phyloP scores from a whole-genome alignment of 768 basidiomycete species.

The Boletus edulis region DNA sequence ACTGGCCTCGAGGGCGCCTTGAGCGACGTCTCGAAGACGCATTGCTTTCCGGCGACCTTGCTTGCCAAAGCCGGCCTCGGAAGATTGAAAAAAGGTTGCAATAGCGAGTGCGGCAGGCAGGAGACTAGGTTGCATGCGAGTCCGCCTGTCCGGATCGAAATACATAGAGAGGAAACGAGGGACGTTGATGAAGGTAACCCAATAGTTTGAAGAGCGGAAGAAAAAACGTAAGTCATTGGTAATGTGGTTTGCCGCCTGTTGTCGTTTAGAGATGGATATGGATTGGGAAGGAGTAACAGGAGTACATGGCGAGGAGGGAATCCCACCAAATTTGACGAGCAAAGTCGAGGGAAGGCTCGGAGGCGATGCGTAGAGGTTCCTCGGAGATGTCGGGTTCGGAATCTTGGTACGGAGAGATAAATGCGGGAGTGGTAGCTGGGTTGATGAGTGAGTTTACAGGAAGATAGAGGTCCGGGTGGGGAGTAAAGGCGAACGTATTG shows the following conservation, averaged over 20 bases:
- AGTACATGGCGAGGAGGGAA: slow-evolving; percentile 57
- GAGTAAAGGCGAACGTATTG: slow-evolving; percentile 2
- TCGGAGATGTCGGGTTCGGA: slow-evolving; percentile 13
- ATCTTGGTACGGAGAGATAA: slow-evolving; percentile 13
- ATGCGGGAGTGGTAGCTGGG: background rate
- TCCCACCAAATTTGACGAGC: slow-evolving; percentile 81
- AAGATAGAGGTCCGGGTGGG: slow-evolving; percentile 1
- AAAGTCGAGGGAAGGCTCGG: slow-evolving; percentile 65
- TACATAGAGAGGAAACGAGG: slow-evolving; percentile 64
- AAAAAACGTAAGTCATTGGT: slow-evolving; percentile 60
- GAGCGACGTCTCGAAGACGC: slow-evolving; percentile 63
- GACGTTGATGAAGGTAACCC: slow-evolving; percentile 73
- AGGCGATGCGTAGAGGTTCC: slow-evolving; percentile 30
- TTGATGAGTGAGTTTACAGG: background rate
- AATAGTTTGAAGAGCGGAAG: slow-evolving; percentile 63
- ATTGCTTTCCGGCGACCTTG: slow-evolving; percentile 56
- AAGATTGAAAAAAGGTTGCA: slow-evolving; percentile 69
- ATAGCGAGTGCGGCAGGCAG: slow-evolving; percentile 61
- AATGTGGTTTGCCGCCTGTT: slow-evolving; percentile 43
- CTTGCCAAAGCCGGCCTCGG: slow-evolving; percentile 51
- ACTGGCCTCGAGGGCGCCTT: slow-evolving; percentile 68
- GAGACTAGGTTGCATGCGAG: slow-evolving; percentile 64
- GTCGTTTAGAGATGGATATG: slow-evolving; percentile 43
- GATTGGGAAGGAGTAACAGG: slow-evolving; percentile 32
- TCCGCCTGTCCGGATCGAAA: slow-evolving; percentile 51